These are phyloP conservation scores for Mycena leptocephala DNA, from an alignment of 768 basidiomycete genomes.

Conservation along the genomic window DNA sequence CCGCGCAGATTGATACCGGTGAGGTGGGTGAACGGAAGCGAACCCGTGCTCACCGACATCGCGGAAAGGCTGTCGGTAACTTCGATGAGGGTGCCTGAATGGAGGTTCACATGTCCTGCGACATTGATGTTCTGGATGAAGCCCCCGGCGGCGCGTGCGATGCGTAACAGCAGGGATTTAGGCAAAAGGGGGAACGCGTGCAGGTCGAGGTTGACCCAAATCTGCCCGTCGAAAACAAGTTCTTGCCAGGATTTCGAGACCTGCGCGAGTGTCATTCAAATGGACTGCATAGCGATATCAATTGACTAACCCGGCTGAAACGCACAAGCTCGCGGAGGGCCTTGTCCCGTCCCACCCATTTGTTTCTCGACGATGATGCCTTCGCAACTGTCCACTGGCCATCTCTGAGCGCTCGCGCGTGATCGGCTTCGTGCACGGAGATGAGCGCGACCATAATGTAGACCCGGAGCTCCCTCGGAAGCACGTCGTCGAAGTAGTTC, in stretches of 20 bases:
- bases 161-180: conserved; percentile 63
- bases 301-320: conserved; percentile 78
- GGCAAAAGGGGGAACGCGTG: conserved; percentile 74
- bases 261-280: conserved; percentile 52
- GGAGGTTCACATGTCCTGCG: conserved; percentile 71
- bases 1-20: conserved; percentile 82
- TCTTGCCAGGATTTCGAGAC: conserved; percentile 85
- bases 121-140: conserved; percentile 78
- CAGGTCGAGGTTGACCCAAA: conserved; percentile 84
- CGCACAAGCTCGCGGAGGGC: conserved; percentile 86
- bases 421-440: conserved; percentile 72
- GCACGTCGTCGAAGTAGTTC: conserved; percentile 77
- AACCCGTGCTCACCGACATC: conserved; percentile 50
- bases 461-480: conserved; percentile 83
- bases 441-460: conserved; percentile 72
- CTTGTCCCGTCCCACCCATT: conserved; percentile 84
- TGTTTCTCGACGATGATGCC: conserved; percentile 73
- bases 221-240: conserved; percentile 87
- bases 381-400: conserved; percentile 74
- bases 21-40: conserved; percentile 74
- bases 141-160: conserved; percentile 72
- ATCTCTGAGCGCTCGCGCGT: conserved; percentile 59
- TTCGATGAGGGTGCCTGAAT: conserved; percentile 64
- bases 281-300: background rate
- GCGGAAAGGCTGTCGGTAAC: conserved; percentile 72